phyloP scores from a whole-genome alignment of 2,329 filamentous ascomycete species.

The Fonsecaea pugnacius region DNA sequence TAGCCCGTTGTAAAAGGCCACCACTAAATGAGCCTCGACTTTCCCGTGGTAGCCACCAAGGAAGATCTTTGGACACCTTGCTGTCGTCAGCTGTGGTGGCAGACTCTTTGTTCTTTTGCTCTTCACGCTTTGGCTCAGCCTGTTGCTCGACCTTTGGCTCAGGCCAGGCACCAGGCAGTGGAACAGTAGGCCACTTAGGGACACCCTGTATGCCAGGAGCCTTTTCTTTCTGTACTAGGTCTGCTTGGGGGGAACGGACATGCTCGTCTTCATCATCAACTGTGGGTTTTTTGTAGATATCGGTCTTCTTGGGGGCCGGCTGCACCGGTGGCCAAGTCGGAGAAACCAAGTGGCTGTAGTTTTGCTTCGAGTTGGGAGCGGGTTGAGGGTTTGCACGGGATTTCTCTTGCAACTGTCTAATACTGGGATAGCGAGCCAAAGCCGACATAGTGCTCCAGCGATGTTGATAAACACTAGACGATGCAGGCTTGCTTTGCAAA shows the following conservation, averaged over 20 bases:
- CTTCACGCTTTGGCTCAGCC: neutral
- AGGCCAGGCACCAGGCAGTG: conserved; percentile 20
- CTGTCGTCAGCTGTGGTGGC: neutral
- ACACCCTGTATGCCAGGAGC: conserved; percentile 30
- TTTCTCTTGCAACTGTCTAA: conserved; percentile 31
- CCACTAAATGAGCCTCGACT: neutral
- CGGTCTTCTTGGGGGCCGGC: conserved; percentile 11
- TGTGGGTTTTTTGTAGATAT: conserved; percentile 23
- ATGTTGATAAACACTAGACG: neutral
- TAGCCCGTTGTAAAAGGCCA: conserved; percentile 13
- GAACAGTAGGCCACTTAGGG: conserved; percentile 35
- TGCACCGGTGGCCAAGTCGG: neutral
- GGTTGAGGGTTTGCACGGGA: neutral
- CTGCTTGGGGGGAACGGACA: neutral
- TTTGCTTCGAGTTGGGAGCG: conserved; percentile 10
- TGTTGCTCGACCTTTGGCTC: conserved; percentile 24
- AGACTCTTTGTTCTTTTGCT: neutral
- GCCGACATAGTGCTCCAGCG: conserved; percentile 18
- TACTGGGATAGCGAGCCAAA: conserved; percentile 31
- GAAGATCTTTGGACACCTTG: neutral
- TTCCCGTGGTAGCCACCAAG: neutral
- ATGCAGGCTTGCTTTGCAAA: conserved; percentile 14
- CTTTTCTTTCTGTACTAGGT: conserved; percentile 15
- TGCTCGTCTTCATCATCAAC: conserved; percentile 27
- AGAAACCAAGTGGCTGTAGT: neutral